Evolutionary conservation across 169 alveolate genomes (phyloP).

Genomic region (Plasmodium vinckei): DNA sequence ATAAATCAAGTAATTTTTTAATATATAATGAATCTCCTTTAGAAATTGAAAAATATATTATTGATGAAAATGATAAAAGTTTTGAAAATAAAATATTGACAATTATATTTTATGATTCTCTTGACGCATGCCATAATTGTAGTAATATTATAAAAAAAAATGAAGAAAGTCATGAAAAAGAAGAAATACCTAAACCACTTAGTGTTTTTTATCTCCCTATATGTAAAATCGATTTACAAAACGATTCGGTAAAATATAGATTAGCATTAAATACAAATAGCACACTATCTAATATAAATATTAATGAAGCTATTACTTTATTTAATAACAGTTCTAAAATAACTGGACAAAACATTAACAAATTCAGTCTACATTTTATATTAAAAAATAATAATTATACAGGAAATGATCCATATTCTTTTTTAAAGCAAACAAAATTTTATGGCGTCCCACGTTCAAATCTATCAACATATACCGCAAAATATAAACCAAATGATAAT

Average conservation of each 20-base stretch:
- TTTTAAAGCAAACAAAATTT: constrained; percentile 36
- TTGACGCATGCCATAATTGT: constrained; percentile 47
- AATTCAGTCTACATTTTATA: constrained; percentile 56
- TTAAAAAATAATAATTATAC: constrained; percentile 58
- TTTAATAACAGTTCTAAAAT: constrained; percentile 54
- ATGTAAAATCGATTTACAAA: constrained; percentile 43
- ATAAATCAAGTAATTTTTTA: constrained; percentile 47
- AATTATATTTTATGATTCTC: constrained; percentile 49
- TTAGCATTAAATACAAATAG: constrained; percentile 36
- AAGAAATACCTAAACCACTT: constrained; percentile 39
- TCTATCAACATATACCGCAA: constrained; percentile 47
- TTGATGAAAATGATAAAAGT: constrained; percentile 40
- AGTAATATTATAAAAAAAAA: constrained; percentile 38
- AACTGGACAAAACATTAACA: constrained; percentile 57
- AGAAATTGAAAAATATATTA: constrained; percentile 69
- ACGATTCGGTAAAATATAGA: constrained; percentile 63
- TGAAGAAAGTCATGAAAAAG: constrained; percentile 5
- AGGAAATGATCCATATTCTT: constrained; percentile 20
- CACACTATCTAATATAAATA: constrained; percentile 32
- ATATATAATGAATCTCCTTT: constrained; percentile 66
- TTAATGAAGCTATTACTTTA: constrained; percentile 65
- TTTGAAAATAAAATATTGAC: constrained; percentile 57
- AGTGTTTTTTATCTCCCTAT: constrained; percentile 54
- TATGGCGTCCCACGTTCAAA: constrained; percentile 63
- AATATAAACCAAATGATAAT: constrained; percentile 3